phyloP scores from a whole-genome alignment of 2,329 filamentous ascomycete genomes.

The Neonectria sp. region DNA sequence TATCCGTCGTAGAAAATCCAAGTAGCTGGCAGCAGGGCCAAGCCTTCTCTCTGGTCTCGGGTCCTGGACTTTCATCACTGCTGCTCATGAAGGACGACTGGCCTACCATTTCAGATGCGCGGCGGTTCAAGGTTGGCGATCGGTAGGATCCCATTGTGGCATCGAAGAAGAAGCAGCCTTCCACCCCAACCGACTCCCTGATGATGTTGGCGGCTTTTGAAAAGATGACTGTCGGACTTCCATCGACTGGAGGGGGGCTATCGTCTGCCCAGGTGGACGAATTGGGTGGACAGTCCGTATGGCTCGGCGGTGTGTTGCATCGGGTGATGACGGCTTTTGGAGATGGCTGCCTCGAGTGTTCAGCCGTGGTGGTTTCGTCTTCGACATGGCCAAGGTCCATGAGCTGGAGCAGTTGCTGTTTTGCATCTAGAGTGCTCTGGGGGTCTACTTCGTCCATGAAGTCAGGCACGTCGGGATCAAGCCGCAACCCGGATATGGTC shows the following conservation, averaged over 20 bases:
- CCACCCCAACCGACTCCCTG: conserved; percentile 57
- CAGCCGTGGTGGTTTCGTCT: background rate
- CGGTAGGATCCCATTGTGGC: conserved; percentile 47
- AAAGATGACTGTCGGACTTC: conserved; percentile 50
- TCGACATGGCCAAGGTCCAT: no score
- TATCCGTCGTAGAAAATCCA: conserved; percentile 55
- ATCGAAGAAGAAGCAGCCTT: conserved; percentile 55
- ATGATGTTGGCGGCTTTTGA: conserved; percentile 62
- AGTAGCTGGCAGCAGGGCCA: conserved; percentile 51
- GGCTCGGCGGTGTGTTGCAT: no score
- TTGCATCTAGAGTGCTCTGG: conserved; percentile 25
- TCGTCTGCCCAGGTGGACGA: background rate
- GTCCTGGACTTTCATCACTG: conserved; percentile 38
- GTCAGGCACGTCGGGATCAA: background rate
- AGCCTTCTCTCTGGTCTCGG: conserved; percentile 1
- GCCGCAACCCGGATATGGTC: conserved; percentile 44
- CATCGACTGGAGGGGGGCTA: background rate
- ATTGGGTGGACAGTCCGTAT: no score
- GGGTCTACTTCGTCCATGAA: no score
- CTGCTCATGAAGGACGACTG: conserved; percentile 37
- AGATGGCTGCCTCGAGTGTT: background rate
- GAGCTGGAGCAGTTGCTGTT: conserved; percentile 30
- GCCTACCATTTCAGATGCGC: conserved; percentile 22
- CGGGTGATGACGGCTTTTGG: no score
- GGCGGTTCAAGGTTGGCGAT: background rate